Evolutionary conservation across 2,329 filamentous ascomycete species (phyloP), one percentile per base, ranked within the genome.

Genomic region (Domatiomyces globalis): DNA sequence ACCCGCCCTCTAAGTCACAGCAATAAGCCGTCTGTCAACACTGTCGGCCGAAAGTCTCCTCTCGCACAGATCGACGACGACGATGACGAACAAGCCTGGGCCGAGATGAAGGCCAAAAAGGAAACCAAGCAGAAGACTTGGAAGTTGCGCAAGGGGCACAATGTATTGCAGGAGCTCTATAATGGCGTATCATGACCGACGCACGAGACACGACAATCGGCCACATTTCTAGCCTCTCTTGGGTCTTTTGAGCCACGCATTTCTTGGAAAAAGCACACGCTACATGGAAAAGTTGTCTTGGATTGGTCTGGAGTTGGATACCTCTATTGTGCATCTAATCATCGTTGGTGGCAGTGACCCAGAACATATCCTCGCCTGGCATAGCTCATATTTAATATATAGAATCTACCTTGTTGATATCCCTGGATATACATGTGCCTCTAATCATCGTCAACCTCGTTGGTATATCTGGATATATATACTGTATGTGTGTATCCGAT

Each of bases 81-180:
- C 1, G 66, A 74, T 50, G 71, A 74, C 22, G 72, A 73, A 17
- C 66, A 71, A 60, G 72, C 65, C 5, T 74, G 72, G 72, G 68
- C 70, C n/a, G 69, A 73, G 52, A 72, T 74, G 71, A 69, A 68
- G 64, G 69, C 69, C 61, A 70, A 67, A 54, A 67, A 71, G 49
- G 71, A 74, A 51, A 71, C 71, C 59, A 74, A 72, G 62, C 71
- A 71, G 62, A 70, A 61, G 56, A 65, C 61, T 52, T 73, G 71
- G 71, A 71, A 69, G 49, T 54, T 70, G 52, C 71, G 70, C 55
- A 71, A 67, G 54, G 63, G 52, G 44, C 50, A 56, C 43, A 61
- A 57, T 45, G 47, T 54, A 3, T 53, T 60, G 27, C 54, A 58
- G 49, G 58, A 60, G 46, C 49, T 60, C 42, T 60, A 59, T 42